Conservation (phyloP, 2,329 filamentous ascomycete genomes). For the Lachnellula arida region DNA sequence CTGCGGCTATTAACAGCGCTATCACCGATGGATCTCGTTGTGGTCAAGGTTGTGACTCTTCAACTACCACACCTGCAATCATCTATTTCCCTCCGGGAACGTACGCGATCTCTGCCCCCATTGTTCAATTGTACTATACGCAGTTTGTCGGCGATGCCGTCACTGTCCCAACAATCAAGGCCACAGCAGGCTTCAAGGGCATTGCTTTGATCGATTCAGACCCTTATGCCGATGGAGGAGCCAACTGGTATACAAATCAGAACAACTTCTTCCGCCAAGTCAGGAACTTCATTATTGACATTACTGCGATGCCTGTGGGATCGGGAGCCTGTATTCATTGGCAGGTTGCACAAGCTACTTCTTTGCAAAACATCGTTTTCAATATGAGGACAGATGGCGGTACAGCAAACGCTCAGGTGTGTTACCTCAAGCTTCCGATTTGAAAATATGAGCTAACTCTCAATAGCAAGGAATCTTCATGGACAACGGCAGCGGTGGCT, state of each 20-base stretch:
- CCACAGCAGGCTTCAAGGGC: slow-evolving; percentile 65
- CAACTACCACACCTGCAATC: slow-evolving; percentile 76
- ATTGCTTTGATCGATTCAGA: slow-evolving; percentile 89
- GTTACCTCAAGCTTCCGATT: not conserved
- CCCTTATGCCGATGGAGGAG: slow-evolving; percentile 66
- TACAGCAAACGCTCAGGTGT: slow-evolving; percentile 54
- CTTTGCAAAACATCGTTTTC: slow-evolving; percentile 75
- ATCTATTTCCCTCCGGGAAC: slow-evolving; percentile 89
- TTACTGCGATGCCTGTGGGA: slow-evolving; percentile 58
- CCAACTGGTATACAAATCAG: slow-evolving; percentile 76
- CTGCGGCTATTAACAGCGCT: slow-evolving; percentile 77
- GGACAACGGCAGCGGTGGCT: slow-evolving; percentile 80
- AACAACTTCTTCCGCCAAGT: slow-evolving; percentile 80
- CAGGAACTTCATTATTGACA: slow-evolving; percentile 76
- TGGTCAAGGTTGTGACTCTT: slow-evolving; percentile 74
- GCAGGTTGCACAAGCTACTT: slow-evolving; percentile 81
- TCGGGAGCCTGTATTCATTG: slow-evolving; percentile 72
- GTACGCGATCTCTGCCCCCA: slow-evolving; percentile 73
- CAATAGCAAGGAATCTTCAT: slow-evolving; percentile 63
- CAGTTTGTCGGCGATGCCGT: slow-evolving; percentile 81
- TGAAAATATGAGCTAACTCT: not conserved
- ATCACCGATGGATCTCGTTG: slow-evolving; percentile 77
- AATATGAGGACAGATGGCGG: slow-evolving; percentile 67
- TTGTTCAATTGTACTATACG: slow-evolving; percentile 88
- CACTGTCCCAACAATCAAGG: slow-evolving; percentile 70